phyloP scores from a whole-genome alignment of 2,329 filamentous ascomycete species.

The Talaromyces piceae region DNA sequence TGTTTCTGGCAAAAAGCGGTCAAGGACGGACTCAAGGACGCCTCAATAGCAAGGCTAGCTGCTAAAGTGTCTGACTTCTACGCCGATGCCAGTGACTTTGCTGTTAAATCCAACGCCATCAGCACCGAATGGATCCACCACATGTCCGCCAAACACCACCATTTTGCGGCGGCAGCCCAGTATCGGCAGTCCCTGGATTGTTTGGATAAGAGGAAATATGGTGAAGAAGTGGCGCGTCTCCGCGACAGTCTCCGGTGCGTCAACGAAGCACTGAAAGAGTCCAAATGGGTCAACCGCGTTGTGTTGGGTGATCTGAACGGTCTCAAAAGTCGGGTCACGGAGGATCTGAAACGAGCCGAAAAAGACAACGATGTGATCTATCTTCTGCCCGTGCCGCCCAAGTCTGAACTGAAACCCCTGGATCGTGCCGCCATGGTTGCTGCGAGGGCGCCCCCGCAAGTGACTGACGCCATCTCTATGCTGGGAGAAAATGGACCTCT shows the following conservation, averaged over 20 bases:
- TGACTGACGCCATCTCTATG: slow-evolving; percentile 70
- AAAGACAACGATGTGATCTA: slow-evolving; percentile 97
- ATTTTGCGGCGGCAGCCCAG: slow-evolving; percentile 92
- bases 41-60: slow-evolving; percentile 82
- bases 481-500: slow-evolving; percentile 75
- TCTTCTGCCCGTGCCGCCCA: slow-evolving; percentile 73
- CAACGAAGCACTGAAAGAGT: slow-evolving; percentile 78
- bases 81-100: slow-evolving; percentile 72
- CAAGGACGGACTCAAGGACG: slow-evolving; percentile 87
- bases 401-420: slow-evolving; percentile 76
- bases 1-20: slow-evolving; percentile 98
- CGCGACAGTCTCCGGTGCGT: slow-evolving; percentile 75
- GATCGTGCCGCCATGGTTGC: slow-evolving; percentile 86
- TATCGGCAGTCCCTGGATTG: slow-evolving; percentile 86
- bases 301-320: slow-evolving; percentile 77
- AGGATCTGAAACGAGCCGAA: slow-evolving; percentile 85
- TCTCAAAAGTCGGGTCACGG: slow-evolving; percentile 72
- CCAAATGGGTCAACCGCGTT: slow-evolving; percentile 69
- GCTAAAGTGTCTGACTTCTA: slow-evolving; percentile 90
- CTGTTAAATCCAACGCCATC: slow-evolving; percentile 80
- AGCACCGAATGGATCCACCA: slow-evolving; percentile 97
- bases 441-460: slow-evolving; percentile 69
- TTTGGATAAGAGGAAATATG: slow-evolving; percentile 87
- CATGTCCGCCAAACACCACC: slow-evolving; percentile 92
- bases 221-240: slow-evolving; percentile 85